Base-by-base conservation (phyloP, 768 basidiomycete genomes). In the Collybiopsis luxurians region DNA sequence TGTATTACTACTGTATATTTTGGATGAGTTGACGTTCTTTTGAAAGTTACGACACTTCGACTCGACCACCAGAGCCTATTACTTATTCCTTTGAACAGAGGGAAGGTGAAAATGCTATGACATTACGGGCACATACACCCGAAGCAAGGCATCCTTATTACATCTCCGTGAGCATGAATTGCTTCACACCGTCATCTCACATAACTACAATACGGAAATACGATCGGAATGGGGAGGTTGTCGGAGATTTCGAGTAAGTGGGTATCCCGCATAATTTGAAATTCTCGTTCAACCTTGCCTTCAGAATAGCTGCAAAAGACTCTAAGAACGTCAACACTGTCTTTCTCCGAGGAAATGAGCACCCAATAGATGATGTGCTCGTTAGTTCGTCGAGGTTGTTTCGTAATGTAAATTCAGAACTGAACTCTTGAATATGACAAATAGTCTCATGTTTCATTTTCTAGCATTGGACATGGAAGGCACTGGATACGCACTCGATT, bases 201-300 rank as follows among this genome's bases (percentile, higher is more conserved):
- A 77, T 79, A 26, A 81, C 80, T 0, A 71, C 74, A 2, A 62
- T 82, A 51, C 66, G 71, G 24, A 69, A 73, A 47, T 69, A 68
- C n/a, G 67, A 72, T 3, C 72, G 70, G 64, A 68, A 75, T 17
- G 78, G 79, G 0, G 75, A 79, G 27, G 40, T 75, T 0, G 70
- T 82, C 11, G 79, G 77, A 11, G 76, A 80, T 42, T 82, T 82
- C 53, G 79, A 82, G 75, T 81, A 50, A 55, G 69, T 66, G 3
- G 6, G 10, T 24, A 53, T 39, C 30, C 15, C 24, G 19, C 24
- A 13, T 19, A 28, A 2, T 19, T n/a, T n/a, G n/a, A n/a, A 3
- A 3, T 5, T n/a, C 43, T 38, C 31, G 34, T 17, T 34, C n/a
- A 55, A 3, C 17, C 24, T 34, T 17, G 6, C 30, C 9, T 17